Evolutionary conservation across 2,329 filamentous ascomycete genomes (phyloP), one percentile per base, ranked within the genome.

Genomic region (Xylariaceae sp.): DNA sequence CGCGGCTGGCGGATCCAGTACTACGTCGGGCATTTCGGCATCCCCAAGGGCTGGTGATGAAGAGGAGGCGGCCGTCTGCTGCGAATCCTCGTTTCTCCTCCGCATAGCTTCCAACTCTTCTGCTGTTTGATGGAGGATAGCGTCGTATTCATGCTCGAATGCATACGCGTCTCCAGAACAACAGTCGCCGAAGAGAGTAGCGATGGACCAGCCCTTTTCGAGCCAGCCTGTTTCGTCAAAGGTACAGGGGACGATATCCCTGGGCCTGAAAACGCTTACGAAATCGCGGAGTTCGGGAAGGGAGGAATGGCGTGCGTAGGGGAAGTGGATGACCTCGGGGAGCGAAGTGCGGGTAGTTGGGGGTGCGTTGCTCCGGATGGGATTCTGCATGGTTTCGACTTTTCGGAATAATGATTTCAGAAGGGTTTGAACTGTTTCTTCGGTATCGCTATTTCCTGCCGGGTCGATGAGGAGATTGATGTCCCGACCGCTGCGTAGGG

Each of bases 281-380:
- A 96, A 73, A 51, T 83, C 72, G 59, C 89, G 87, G 2, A 95
- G 78, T 67, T 96, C 92, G 0, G 76, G 74, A 57, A 94, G 92
- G 0, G 89, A 95, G 0, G 92, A 95, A 69, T 97, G 92, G 1
- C 92, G 81, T 0, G 92, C 92, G 66, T 91, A 96, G 0, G 91
- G 89, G 61, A 96, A 96, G 0, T 68, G 72, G 2, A 85, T 80
- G 0, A 65, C 65, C 9, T 63, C 72, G 0, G 77, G 72, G 2
- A 80, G 65, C 0, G 37, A 7, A 1, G 44, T 3, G 19, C 49
- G 35, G 1, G 46, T 29, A 5, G 11, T 12, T 11, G 47, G 45
- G 9, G 53, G 47, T 27, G 35, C 8, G n/a, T 60, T 52, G n/a
- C 60, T 51, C 19, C 52, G 53, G 19, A 59, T 56, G 4, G 56